Evolutionary conservation across 306 rosid genomes (phyloP), one percentile per base, ranked within the genome.

Genomic region (Cicer bijugum): DNA sequence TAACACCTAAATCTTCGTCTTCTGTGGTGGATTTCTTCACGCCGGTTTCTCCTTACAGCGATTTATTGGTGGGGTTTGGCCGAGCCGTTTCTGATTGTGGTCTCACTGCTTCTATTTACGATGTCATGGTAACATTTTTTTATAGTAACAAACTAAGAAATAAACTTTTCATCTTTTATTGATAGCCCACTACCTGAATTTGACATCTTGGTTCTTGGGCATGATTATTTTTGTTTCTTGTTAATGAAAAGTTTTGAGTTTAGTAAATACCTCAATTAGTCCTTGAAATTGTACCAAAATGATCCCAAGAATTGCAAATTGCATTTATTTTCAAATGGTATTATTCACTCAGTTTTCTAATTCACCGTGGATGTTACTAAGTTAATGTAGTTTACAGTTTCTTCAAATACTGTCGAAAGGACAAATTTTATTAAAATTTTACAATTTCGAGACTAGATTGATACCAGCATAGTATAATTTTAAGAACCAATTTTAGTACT

Each of bases 41-140:
- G 75, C 96, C 91, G 50, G 84, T 85, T 16, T 57, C 86, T 14
- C 93, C 96, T 38, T 74, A 69, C 20, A 74, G 84, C 12, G 86
- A 87, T 67, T 85, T 85, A 9, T 52, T 92, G 85, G 90, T 92
- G 1, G 97, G 96, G 7, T 92, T 92, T 76, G 96, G 96, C 50
- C 90, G 96, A 4, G 96, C 96, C 50, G 82, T 89, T 85, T 86
- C 97, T 33, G 97, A 89, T 82, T 78, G 17, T 10, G 97, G 92
- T 20, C 85, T 89, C 75, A 89, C 97, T 4, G 97, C 93, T 64
- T 84, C 96, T 12, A 89, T 92, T 37, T 83, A 92, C 55, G 97
- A 92, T 71, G 89, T 92, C 14, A 85, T 86, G 97, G 97, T 89
- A 89, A 78, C 67, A 40, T 42, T 64, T 48, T 46, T 3, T 7